phyloP scores from a whole-genome alignment of 768 basidiomycete species.

The Mycena alexandri region DNA sequence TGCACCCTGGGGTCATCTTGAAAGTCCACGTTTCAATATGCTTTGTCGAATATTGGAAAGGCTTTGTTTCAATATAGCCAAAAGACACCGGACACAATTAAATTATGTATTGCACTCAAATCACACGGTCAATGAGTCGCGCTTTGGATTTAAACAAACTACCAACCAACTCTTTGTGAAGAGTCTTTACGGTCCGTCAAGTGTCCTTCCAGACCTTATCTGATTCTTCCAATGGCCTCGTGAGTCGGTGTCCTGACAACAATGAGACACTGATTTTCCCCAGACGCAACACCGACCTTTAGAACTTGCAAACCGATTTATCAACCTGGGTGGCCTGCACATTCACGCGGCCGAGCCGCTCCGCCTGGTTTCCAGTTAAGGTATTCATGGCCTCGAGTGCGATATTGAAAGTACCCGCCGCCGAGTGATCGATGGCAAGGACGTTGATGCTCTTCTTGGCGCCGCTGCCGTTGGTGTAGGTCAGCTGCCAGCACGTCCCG shows the following conservation, averaged over 20 bases:
- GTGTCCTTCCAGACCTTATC: neutral
- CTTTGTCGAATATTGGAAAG: too few species aligned
- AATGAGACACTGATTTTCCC: neutral
- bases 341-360: constrained; percentile 51
- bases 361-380: constrained; percentile 62
- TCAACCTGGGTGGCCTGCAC: too few species aligned
- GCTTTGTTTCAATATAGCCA: too few species aligned
- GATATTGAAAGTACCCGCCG: constrained; percentile 60
- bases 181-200: neutral
- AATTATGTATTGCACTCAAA: constrained; percentile 37
- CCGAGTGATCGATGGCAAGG: constrained; percentile 65
- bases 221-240: too few species aligned
- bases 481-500: constrained; percentile 72
- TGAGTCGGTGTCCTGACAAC: neutral
- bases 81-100: too few species aligned
- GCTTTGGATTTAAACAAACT: neutral
- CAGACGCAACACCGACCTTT: too few species aligned
- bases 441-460: constrained; percentile 56
- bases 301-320: too few species aligned
- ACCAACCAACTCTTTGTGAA: neutral
- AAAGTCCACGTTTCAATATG: too few species aligned
- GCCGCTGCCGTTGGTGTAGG: constrained; percentile 53
- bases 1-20: too few species aligned
- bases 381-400: constrained; percentile 65
- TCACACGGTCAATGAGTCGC: too few species aligned